These are phyloP conservation scores for Tripterygium wilfordii DNA, from an alignment of 177 flowering plant species.

Conservation along the genomic window DNA sequence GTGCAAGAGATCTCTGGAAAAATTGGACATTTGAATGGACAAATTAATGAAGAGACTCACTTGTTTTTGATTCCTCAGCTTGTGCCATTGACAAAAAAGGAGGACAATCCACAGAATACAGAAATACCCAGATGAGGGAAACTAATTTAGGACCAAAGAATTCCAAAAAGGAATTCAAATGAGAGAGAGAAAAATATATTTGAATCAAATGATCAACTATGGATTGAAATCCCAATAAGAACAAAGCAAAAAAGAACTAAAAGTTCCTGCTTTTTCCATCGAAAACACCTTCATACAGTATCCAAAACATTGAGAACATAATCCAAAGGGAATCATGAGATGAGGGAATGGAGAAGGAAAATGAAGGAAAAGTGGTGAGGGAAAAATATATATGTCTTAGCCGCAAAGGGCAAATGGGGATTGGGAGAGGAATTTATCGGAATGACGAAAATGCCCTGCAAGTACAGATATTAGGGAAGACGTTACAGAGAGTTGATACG, in stretches of 20 bases:
- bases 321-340: too few species aligned
- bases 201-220: not conserved
- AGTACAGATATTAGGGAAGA: not conserved
- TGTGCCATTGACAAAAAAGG: conserved; percentile 10
- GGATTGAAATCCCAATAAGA: conserved; percentile 1
- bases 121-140: not conserved
- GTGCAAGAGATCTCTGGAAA: conserved; percentile 20
- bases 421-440: not conserved
- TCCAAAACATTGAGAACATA: too few species aligned
- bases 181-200: not conserved
- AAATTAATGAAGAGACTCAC: not conserved
- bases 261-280: conserved; percentile 3
- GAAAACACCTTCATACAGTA: too few species aligned
- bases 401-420: not conserved
- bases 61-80: conserved; percentile 10
- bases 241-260: not conserved
- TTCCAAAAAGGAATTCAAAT: not conserved
- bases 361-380: too few species aligned
- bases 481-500: conserved; percentile 12
- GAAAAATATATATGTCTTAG: not conserved
- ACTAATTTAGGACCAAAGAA: not conserved
- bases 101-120: not conserved
- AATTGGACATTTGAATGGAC: conserved; percentile 6
- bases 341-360: not conserved
- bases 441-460: conserved; percentile 14